Percentiles rank a stretch among this genome's conserved stretches.
Evolutionary conservation across 768 basidiomycete species (phyloP).

Genomic region (Leccinum subtestaceum): DNA sequence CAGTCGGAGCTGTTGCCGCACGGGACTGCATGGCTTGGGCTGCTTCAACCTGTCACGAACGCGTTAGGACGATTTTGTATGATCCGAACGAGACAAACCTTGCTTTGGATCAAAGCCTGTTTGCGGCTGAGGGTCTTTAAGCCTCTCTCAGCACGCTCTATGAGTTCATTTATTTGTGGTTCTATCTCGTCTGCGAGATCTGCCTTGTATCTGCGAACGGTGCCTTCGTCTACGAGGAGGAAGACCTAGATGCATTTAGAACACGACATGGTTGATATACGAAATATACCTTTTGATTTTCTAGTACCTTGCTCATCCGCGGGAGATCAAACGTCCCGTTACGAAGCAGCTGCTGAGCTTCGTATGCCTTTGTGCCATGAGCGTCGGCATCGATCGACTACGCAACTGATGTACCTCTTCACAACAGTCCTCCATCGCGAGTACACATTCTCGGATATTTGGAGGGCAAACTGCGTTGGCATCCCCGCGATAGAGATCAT

Average conservation of each 20-base stretch:
- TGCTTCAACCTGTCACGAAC: slow-evolving; percentile 48
- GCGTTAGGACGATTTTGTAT: not conserved
- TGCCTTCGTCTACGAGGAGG: slow-evolving; percentile 68
- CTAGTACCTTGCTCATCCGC: slow-evolving; percentile 64
- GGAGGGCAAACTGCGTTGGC: slow-evolving; percentile 65
- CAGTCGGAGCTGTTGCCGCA: slow-evolving; percentile 46
- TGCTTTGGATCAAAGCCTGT: slow-evolving; percentile 57
- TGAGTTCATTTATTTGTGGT: slow-evolving; percentile 73
- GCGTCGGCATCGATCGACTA: not conserved
- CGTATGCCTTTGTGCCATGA: slow-evolving; percentile 47
- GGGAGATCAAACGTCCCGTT: slow-evolving; percentile 71
- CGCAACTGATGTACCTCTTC: slow-evolving; percentile 52
- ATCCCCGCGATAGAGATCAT: slow-evolving; percentile 64
- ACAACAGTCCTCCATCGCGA: slow-evolving; percentile 78
- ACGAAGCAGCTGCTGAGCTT: slow-evolving; percentile 65
- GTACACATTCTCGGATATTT: slow-evolving; percentile 70
- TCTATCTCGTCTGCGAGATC: slow-evolving; percentile 79
- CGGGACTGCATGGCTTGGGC: slow-evolving; percentile 42
- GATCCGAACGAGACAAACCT: slow-evolving; percentile 40
- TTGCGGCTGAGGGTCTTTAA: slow-evolving; percentile 59
- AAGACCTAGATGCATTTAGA: slow-evolving; percentile 54
- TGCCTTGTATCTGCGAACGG: slow-evolving; percentile 70
- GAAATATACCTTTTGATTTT: slow-evolving; percentile 58
- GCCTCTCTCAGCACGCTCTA: slow-evolving; percentile 68
- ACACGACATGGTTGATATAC: not conserved